phyloP scores from a whole-genome alignment of 1,284 basidiomycete species.

The Tilletia setariae region DNA sequence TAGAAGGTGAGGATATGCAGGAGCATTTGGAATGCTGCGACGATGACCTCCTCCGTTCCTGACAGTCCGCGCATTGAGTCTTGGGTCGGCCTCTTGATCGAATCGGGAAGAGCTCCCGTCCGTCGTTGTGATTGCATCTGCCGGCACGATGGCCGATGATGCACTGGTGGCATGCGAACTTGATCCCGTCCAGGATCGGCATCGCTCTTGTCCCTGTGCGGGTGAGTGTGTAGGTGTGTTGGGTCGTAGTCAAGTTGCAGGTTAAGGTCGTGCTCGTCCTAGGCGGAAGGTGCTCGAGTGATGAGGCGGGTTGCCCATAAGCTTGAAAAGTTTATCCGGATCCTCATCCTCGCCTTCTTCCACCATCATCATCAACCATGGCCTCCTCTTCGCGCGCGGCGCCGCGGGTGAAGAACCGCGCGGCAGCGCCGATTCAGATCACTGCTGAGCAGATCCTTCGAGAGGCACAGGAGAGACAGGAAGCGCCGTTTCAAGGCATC shows the following conservation, averaged over 20 bases:
- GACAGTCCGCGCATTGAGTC: constrained; percentile 43
- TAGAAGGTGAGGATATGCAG: neutral
- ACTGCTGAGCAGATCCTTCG: constrained; percentile 95
- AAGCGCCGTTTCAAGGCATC: constrained; percentile 65
- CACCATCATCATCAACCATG: too few relatives aligned
- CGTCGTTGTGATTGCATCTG: constrained; percentile 44
- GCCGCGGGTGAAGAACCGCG: constrained; percentile 82
- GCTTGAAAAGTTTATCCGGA: too few relatives aligned
- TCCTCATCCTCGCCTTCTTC: too few relatives aligned
- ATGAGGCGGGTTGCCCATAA: too few relatives aligned
- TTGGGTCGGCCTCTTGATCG: constrained; percentile 42
- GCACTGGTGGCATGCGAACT: constrained; percentile 47
- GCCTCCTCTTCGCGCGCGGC: too few relatives aligned
- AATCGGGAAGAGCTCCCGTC: constrained; percentile 41
- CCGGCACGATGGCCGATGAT: constrained; percentile 48
- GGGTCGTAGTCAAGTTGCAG: neutral
- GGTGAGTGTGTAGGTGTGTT: neutral
- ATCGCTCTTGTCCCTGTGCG: neutral
- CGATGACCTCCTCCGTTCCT: constrained; percentile 34
- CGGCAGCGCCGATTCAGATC: constrained; percentile 90
- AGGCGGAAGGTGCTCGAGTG: too few relatives aligned
- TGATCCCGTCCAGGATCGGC: constrained; percentile 21
- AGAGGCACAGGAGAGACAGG: constrained; percentile 96
- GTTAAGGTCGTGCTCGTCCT: too few relatives aligned
- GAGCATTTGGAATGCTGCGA: constrained; percentile 41